Evolutionary conservation across 1,284 basidiomycete species (phyloP).

Genomic region (Somion occarium): DNA sequence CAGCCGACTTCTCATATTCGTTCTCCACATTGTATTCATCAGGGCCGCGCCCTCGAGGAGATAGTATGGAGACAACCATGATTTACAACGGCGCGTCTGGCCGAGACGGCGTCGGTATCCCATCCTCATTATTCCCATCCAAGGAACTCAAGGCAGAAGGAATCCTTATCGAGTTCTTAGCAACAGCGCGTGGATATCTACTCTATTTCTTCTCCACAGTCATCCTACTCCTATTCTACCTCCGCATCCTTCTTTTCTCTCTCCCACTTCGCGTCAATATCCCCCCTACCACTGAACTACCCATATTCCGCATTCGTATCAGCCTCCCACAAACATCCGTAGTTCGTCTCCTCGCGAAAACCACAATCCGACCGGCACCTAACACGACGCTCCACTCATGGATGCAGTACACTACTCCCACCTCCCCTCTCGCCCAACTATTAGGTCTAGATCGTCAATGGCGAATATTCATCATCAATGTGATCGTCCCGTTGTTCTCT

Average conservation of each 20-base stretch:
- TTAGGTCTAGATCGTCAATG: conserved; percentile 44
- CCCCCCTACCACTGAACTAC: conserved; percentile 1
- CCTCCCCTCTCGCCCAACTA: conserved; percentile 30
- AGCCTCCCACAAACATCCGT: neutral
- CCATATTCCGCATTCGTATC: conserved; percentile 1
- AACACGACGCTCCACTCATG: conserved; percentile 46
- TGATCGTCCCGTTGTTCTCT: conserved; percentile 66
- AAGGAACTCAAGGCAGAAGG: conserved; percentile 7
- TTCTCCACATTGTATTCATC: conserved; percentile 46
- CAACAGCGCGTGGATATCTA: conserved; percentile 8
- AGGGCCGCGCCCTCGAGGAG: conserved; percentile 13
- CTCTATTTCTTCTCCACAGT: conserved; percentile 33
- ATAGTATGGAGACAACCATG: conserved; percentile 41
- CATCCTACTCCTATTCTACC: conserved; percentile 45
- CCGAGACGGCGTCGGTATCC: conserved; percentile 46
- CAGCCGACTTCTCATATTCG: conserved; percentile 62
- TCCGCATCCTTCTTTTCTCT: conserved; percentile 48
- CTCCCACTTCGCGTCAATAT: conserved; percentile 39
- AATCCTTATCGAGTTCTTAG: neutral
- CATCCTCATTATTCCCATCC: conserved; percentile 28
- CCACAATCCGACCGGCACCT: conserved; percentile 13
- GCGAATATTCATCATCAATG: conserved; percentile 45
- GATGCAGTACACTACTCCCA: conserved; percentile 38
- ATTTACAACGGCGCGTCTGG: conserved; percentile 68
- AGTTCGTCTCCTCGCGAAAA: neutral